Base-by-base conservation (phyloP, 192 early-diverging fungal genomes). In the Thamnidium elegans region DNA sequence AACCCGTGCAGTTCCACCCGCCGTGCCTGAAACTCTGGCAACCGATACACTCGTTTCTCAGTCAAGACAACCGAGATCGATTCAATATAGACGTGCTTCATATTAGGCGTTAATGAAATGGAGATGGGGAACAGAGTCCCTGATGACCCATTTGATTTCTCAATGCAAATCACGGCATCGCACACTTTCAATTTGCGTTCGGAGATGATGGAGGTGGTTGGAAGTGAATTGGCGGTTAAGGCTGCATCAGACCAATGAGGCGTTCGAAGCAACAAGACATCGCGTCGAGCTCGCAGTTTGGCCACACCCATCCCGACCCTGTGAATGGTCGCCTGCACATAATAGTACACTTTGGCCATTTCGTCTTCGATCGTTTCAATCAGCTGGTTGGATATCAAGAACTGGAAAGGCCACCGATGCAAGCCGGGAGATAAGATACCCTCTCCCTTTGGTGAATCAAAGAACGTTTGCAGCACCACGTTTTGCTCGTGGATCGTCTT, bases 341-440 rank as follows among this genome's bases (percentile, higher is more conserved):
- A 58, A 34, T 72, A 72, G 20, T 39, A 63, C 1, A 72, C 54
- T 39, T 72, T 72, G n/a, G 54, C 65, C 30, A 50, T 63, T 20
- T 72, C 71, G 23, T 72, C 71, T 66, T 72, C 71, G 21, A 72
- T 72, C 0, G 71, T 72, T 26, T 72, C 71, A 3, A 66, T 46
- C 23, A 67, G 8, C 34, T 21, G 34, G 26, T 72, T 72, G n/a
- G 71, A 58, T 50, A 72, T 26, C 14, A 72, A 13, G 50, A 66
- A 72, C 44, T 67, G 53, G 34, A 72, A 72, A 4, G 71, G 71
- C 58, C 56, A 72, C 14, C 62, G 52, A 26, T 72, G 65, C 21
- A 72, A 21, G 10, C 71, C 71, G 19, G 53, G 7, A 8, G 56
- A 44, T 11, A 55, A 31, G 14, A 52, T 14, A 0, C 52, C 23